Evolutionary conservation across 2,329 filamentous ascomycete species (phyloP).

Genomic region (Tolypocladium album): DNA sequence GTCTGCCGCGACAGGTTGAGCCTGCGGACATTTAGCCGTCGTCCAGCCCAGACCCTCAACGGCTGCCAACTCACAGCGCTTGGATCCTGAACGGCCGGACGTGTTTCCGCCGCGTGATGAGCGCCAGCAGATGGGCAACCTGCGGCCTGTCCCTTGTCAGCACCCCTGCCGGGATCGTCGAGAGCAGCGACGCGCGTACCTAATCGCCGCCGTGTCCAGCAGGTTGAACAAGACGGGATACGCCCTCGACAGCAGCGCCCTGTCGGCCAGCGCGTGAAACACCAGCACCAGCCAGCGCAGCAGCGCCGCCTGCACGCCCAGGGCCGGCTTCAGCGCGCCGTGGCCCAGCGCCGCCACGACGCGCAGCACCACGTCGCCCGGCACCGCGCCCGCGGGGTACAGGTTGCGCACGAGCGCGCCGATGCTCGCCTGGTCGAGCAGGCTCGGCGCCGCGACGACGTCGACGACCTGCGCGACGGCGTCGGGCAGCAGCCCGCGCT

Average conservation of each 20-base stretch:
- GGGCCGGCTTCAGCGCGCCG: conserved; percentile 62
- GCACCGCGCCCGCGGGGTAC: conserved; percentile 60
- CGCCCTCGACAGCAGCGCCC: conserved; percentile 51
- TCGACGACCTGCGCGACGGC: conserved; percentile 54
- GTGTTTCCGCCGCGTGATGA: conserved; percentile 72
- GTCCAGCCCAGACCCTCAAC: background rate
- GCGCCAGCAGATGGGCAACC: conserved; percentile 66
- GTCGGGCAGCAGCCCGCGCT: conserved; percentile 52
- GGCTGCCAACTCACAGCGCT: conserved; percentile 41
- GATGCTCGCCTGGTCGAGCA: conserved; percentile 67
- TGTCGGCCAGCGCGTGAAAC: conserved; percentile 58
- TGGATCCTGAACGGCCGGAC: conserved; percentile 79
- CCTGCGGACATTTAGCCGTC: conserved; percentile 21
- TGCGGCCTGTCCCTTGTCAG: conserved; percentile 29
- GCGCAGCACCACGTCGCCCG: conserved; percentile 48
- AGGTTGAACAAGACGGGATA: conserved; percentile 74
- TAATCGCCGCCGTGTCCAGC: conserved; percentile 67
- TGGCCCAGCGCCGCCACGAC: conserved; percentile 67
- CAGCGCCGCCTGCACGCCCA: conserved; percentile 58
- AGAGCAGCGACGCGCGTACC: conserved; percentile 27
- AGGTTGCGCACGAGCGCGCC: conserved; percentile 60
- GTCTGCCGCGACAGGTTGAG: conserved; percentile 47
- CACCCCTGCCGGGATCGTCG: background rate
- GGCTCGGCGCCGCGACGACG: conserved; percentile 53
- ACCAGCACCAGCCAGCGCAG: conserved; percentile 72